Percentiles rank a stretch among this genome's conserved stretches.
Evolutionary conservation across 345 rosid genomes (phyloP).

Genomic region (Mercurialis annua): DNA sequence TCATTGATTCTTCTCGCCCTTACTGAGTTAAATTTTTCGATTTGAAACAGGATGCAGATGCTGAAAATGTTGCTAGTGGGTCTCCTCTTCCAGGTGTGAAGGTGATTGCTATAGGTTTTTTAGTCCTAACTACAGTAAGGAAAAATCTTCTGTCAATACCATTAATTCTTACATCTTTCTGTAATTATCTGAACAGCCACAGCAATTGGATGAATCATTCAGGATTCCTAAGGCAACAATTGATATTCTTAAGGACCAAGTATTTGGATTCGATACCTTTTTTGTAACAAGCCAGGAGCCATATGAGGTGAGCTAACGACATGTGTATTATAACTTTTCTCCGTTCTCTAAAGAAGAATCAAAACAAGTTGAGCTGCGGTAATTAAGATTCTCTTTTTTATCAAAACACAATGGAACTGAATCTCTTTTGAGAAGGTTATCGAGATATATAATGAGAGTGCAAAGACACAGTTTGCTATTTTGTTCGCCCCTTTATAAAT

Average conservation of each 20-base stretch:
- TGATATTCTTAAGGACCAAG: conserved; percentile 82
- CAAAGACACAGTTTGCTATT: neutral
- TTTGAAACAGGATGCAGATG: conserved; percentile 55
- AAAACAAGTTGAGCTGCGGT: conserved; percentile 12
- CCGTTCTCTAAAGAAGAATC: conserved; percentile 2
- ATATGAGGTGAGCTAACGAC: conserved; percentile 62
- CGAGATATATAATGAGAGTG: conserved; percentile 5
- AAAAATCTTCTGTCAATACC: conserved; percentile 12
- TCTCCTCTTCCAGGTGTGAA: conserved; percentile 98
- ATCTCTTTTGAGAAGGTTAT: neutral
- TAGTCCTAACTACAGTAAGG: conserved; percentile 17
- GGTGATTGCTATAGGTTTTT: conserved; percentile 48
- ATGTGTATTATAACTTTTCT: conserved; percentile 7
- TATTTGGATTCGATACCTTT: conserved; percentile 91
- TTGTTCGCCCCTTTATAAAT: conserved; percentile 1
- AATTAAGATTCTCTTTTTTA: neutral
- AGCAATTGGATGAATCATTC: conserved; percentile 64
- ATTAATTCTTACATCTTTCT: conserved; percentile 16
- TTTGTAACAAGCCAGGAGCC: conserved; percentile 97
- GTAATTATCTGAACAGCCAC: conserved; percentile 51
- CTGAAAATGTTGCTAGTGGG: conserved; percentile 66
- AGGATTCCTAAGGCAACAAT: conserved; percentile 83
- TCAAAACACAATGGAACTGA: conserved; percentile 2
- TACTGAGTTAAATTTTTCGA: conserved; percentile 15
- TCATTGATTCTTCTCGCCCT: conserved; percentile 11